Percentiles rank a stretch among this genome's conserved stretches.
phyloP scores from a whole-genome alignment of 306 rosid genomes.

The Sphenostylis stenocarpa region DNA sequence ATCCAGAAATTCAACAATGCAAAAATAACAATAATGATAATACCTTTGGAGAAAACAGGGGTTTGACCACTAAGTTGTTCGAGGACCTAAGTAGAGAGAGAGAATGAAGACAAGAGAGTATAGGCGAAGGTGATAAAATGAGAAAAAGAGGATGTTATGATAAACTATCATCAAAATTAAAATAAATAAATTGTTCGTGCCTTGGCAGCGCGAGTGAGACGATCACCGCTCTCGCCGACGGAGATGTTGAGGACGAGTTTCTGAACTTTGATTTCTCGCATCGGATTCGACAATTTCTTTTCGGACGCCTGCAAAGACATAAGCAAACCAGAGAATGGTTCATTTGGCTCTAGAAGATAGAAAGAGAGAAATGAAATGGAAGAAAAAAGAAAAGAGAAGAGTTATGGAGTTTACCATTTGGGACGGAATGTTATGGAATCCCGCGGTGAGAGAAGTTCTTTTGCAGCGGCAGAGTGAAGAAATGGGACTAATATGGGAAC shows the following conservation, averaged over 20 bases:
- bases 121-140: not conserved
- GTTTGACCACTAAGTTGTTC: conserved; percentile 84
- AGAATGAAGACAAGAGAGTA: not conserved
- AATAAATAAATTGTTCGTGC: not conserved
- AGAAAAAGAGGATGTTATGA: not conserved
- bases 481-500: not conserved
- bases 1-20: not conserved
- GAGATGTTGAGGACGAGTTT: conserved; percentile 81
- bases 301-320: conserved; percentile 57
- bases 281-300: conserved; percentile 70
- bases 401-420: not conserved
- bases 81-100: conserved; percentile 43
- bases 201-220: conserved; percentile 85
- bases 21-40: not conserved
- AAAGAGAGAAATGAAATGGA: not conserved
- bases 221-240: conserved; percentile 82
- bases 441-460: not conserved
- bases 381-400: not conserved
- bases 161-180: not conserved
- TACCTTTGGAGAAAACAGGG: conserved; percentile 83
- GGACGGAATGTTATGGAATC: not conserved
- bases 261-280: conserved; percentile 84
- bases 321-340: not conserved
- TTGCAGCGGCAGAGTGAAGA: not conserved
- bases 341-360: not conserved